These are phyloP conservation scores for Cymbopogon citratus DNA, from an alignment of 176 grass and related monocot genomes.

Conservation along the genomic window DNA sequence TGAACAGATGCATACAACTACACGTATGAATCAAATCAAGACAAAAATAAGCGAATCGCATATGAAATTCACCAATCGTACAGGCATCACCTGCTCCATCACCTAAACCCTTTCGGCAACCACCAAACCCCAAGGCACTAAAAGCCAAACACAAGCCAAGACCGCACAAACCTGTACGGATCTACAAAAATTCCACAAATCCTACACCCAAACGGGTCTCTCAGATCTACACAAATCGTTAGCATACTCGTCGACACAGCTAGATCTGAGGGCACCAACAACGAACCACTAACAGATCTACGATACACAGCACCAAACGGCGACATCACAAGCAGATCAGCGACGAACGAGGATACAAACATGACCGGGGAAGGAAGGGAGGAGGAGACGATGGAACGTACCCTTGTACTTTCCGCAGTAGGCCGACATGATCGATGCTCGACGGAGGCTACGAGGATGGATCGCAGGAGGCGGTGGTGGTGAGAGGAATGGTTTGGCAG, in stretches of 20 bases:
- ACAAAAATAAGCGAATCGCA: background rate
- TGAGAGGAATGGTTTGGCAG: slow-evolving; percentile 1
- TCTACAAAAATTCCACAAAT: background rate
- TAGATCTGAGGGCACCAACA: background rate
- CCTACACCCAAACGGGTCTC: background rate
- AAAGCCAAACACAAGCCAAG: background rate
- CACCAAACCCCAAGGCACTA: background rate
- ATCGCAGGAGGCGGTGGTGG: background rate
- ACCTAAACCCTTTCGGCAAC: background rate
- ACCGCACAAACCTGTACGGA: background rate
- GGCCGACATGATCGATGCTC: slow-evolving; percentile 56
- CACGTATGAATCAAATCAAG: background rate
- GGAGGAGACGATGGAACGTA: slow-evolving; percentile 10
- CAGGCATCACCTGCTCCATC: background rate
- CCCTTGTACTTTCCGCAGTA: slow-evolving; percentile 84
- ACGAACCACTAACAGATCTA: slow-evolving; percentile 25
- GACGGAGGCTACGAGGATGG: background rate
- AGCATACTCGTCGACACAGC: background rate
- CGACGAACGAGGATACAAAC: background rate
- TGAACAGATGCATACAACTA: background rate
- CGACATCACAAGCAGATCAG: background rate
- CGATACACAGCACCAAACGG: background rate
- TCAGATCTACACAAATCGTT: background rate
- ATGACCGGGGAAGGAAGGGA: background rate
- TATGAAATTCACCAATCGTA: background rate